Conservation (phyloP, 192 early-diverging fungal genomes). For the Chytriomyces confervae region DNA sequence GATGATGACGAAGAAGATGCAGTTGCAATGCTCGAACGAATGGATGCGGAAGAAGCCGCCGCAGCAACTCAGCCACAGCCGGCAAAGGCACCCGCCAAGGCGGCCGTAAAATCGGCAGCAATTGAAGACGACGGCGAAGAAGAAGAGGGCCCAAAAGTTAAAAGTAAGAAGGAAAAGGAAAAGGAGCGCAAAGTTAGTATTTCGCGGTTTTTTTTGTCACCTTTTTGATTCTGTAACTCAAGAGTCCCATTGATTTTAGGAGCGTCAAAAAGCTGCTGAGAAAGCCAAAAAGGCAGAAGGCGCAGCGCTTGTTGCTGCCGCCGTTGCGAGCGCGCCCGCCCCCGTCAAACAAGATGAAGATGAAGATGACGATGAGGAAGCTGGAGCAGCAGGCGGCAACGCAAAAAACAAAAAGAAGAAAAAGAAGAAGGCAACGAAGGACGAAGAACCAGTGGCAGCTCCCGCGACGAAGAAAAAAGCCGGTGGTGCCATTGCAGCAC, state of each 20-base stretch:
- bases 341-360: conserved; percentile 34
- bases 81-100: conserved; percentile 32
- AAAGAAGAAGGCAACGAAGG: conserved; percentile 65
- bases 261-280: conserved; percentile 68
- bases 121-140: conserved; percentile 50
- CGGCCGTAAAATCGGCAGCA: conserved; percentile 33
- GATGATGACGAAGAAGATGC: conserved; percentile 44
- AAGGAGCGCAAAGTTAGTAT: conserved; percentile 70
- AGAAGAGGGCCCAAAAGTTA: conserved; percentile 56
- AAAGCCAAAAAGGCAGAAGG: conserved; percentile 64
- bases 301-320: conserved; percentile 21
- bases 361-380: conserved; percentile 59
- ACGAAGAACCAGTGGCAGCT: conserved; percentile 41
- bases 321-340: conserved; percentile 8
- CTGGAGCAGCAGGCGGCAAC: conserved; percentile 32
- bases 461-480: conserved; percentile 54
- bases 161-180: conserved; percentile 91
- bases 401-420: conserved; percentile 63
- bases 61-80: conserved; percentile 7
- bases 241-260: conserved; percentile 26
- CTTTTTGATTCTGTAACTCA: not conserved
- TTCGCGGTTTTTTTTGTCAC: not conserved
- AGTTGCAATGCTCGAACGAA: conserved; percentile 42
- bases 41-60: conserved; percentile 36
- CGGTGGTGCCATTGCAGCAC: conserved; percentile 59